Evolutionary conservation across 768 basidiomycete species (phyloP).

Genomic region (Leccinum broughii): DNA sequence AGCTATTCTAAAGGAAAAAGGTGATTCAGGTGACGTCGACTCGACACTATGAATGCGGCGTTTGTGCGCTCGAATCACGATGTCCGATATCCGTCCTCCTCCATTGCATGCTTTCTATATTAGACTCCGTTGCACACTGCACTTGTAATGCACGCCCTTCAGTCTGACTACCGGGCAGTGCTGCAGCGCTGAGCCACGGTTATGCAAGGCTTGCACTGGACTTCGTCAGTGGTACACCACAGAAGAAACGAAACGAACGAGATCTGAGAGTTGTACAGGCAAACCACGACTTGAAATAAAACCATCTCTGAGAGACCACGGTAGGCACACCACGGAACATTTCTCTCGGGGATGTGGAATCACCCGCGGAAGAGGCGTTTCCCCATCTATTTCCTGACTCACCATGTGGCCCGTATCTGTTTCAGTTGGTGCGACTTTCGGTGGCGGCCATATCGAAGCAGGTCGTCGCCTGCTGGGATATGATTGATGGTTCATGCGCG

Average conservation of each 20-base stretch:
- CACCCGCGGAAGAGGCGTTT: background rate
- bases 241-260: background rate
- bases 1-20: conserved; percentile 29
- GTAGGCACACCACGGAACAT: background rate
- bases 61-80: background rate
- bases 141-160: background rate
- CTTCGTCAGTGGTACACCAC: background rate
- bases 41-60: background rate
- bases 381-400: background rate
- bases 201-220: background rate
- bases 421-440: background rate
- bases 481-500: background rate
- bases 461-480: background rate
- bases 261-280: background rate
- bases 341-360: background rate
- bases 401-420: background rate
- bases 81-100: background rate
- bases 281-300: background rate
- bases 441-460: background rate
- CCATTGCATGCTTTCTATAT: conserved; percentile 1
- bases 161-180: background rate
- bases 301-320: background rate
- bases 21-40: conserved; percentile 17
- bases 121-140: conserved; percentile 10
- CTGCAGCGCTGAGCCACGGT: background rate